phyloP scores from a whole-genome alignment of 225 moss, liverwort and hornwort species.

The Neckera pumila region DNA sequence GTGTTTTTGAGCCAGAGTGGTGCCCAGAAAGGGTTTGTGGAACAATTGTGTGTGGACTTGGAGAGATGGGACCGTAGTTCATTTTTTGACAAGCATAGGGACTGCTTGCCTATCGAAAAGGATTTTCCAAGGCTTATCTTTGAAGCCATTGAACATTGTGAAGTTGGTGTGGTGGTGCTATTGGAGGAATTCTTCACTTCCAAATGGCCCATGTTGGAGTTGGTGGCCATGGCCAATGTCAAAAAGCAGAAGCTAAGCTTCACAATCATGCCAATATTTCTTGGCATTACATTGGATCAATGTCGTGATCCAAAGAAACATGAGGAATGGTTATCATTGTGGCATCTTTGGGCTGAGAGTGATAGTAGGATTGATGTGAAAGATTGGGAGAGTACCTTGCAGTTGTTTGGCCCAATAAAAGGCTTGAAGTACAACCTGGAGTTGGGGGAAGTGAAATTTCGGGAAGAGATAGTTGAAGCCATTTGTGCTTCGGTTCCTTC shows the following conservation, averaged over 20 bases:
- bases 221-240: background rate
- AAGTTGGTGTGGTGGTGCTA: background rate
- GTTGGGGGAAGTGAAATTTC: background rate
- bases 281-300: background rate
- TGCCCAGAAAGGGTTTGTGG: background rate
- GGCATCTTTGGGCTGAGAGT: background rate
- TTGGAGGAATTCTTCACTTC: background rate
- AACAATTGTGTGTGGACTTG: background rate
- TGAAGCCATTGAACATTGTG: background rate
- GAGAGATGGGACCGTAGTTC: background rate
- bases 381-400: background rate
- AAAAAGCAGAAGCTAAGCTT: background rate
- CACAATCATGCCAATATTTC: background rate
- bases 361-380: background rate
- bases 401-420: background rate
- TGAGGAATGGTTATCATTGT: background rate
- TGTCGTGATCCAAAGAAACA: background rate
- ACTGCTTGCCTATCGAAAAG: background rate
- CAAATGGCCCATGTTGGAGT: background rate
- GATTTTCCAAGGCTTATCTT: background rate
- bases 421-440: background rate
- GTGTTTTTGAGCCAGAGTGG: background rate
- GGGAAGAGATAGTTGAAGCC: background rate
- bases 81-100: background rate
- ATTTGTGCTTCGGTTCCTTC: background rate